A percentile compares a stretch with the other conserved stretches of the same genome.
These are phyloP conservation scores for Penstemon barbatus DNA, from an alignment of 257 asterid genomes.

Conservation along the genomic window DNA sequence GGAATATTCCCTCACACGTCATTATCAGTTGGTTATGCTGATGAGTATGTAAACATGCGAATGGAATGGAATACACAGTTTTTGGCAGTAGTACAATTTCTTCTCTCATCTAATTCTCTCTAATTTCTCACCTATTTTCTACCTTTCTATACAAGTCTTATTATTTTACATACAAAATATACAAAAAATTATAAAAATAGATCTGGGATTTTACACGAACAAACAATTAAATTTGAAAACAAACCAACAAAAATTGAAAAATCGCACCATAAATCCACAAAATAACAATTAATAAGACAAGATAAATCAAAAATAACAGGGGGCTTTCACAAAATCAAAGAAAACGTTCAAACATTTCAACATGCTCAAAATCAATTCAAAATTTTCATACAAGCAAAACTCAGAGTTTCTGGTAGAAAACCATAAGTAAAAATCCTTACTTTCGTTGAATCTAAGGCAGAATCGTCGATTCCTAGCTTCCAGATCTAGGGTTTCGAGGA, in stretches of 20 bases:
- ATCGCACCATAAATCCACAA: neutral
- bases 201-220: no score
- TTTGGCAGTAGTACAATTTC: no score
- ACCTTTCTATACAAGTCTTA: no score
- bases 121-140: no score
- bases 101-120: no score
- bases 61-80: no score
- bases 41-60: no score
- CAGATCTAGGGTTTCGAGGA: slow-evolving; percentile 67
- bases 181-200: no score
- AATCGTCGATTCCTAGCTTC: slow-evolving; percentile 37
- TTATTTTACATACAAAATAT: no score
- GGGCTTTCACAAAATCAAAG: neutral
- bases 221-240: neutral
- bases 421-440: slow-evolving; percentile 25
- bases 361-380: slow-evolving; percentile 7
- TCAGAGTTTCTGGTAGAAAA: slow-evolving; percentile 1
- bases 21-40: no score
- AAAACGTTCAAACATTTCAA: slow-evolving; percentile 19
- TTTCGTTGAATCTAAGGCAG: slow-evolving; percentile 33
- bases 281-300: neutral
- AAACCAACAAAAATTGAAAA: neutral
- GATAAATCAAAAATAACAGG: neutral
- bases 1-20: no score
- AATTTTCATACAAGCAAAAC: slow-evolving; percentile 20